Evolutionary conservation across 2,329 filamentous ascomycete genomes (phyloP).

Genomic region (Beauveria brongniartii): DNA sequence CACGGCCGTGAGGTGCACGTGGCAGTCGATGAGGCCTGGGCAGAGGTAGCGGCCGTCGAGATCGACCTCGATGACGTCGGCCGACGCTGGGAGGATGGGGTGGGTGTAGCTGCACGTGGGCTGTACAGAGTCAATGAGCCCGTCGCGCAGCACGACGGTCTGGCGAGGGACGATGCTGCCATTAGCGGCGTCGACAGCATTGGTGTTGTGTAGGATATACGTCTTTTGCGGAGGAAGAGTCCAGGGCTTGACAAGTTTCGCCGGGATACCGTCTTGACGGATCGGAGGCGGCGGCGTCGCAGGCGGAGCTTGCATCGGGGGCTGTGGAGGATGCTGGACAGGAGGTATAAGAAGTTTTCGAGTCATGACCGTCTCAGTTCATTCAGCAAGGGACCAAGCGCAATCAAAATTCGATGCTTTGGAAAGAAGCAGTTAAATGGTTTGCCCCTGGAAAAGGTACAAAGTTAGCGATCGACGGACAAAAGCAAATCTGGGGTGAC

Average conservation of each 20-base stretch:
- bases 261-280: neutral
- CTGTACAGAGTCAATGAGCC: constrained; percentile 24
- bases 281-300: neutral
- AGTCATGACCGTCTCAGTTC: neutral
- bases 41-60: constrained; percentile 22
- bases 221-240: constrained; percentile 23
- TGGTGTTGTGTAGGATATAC: constrained; percentile 34
- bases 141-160: constrained; percentile 27
- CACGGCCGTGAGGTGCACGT: constrained; percentile 24
- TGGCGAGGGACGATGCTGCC: constrained; percentile 23
- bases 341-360: neutral
- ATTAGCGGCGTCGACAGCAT: constrained; percentile 31
- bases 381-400: neutral
- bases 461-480: neutral
- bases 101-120: neutral
- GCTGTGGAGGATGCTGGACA: neutral
- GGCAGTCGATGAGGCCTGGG: constrained; percentile 26
- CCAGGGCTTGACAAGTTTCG: constrained; percentile 27
- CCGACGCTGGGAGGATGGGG: neutral
- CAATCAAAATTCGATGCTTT: neutral
- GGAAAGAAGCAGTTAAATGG: neutral
- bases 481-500: neutral
- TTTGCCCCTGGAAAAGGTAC: neutral
- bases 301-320: neutral
- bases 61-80: constrained; percentile 16